Evolutionary conservation across 2,329 filamentous ascomycete species (phyloP).

Genomic region (Epicoccum nigrum): DNA sequence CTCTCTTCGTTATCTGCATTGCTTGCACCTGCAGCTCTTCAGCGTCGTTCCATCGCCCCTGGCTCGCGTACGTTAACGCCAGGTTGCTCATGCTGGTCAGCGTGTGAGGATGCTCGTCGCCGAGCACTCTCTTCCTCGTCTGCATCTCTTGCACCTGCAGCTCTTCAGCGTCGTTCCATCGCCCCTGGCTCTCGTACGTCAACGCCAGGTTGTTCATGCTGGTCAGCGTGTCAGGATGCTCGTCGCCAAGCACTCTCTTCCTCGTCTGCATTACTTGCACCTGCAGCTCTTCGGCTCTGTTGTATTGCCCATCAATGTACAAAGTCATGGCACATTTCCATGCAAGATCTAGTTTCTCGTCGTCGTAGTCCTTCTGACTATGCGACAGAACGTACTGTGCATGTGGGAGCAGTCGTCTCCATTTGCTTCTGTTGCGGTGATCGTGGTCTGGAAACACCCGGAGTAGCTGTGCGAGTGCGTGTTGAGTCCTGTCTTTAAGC

Average conservation of each 20-base stretch:
- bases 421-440: conserved; percentile 27
- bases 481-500: conserved; percentile 15
- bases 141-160: background rate
- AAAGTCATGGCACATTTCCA: conserved; percentile 21
- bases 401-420: conserved; percentile 28
- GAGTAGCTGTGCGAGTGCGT: conserved; percentile 14
- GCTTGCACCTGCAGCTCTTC: background rate
- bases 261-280: conserved; percentile 3
- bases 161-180: conserved; percentile 16
- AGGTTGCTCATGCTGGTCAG: conserved; percentile 4
- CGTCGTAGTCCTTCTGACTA: conserved; percentile 6
- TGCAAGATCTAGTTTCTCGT: conserved; percentile 10
- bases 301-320: conserved; percentile 18
- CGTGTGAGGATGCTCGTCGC: conserved; percentile 15
- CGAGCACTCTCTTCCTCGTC: background rate
- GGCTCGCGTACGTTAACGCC: background rate
- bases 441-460: conserved; percentile 18
- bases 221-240: conserved; percentile 9
- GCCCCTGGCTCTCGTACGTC: background rate
- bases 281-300: conserved; percentile 22
- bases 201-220: background rate
- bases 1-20: background rate
- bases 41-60: background rate
- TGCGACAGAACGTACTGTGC: conserved; percentile 21
- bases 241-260: background rate